Conservation (phyloP, 495 filamentous ascomycete genomes). For the Bryoglossum gracile region DNA sequence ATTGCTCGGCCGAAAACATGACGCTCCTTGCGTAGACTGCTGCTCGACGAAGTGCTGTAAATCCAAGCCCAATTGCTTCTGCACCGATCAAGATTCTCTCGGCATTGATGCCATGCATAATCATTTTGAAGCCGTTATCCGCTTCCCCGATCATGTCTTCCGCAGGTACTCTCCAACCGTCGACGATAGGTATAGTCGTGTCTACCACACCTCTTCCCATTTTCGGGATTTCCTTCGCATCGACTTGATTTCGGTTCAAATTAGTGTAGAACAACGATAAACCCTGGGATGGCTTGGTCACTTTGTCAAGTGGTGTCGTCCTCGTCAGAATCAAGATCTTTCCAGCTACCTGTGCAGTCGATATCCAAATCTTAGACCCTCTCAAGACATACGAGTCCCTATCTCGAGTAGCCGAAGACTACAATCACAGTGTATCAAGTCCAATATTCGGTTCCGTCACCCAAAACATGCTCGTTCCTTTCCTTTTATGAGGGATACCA, state of each 20-base stretch:
- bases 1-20: constrained; percentile 63
- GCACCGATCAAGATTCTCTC: constrained; percentile 68
- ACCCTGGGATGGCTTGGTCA: constrained; percentile 56
- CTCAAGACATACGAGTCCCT: constrained; percentile 50
- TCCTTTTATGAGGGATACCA: constrained; percentile 61
- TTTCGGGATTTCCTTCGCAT: constrained; percentile 62
- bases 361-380: constrained; percentile 79
- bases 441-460: constrained; percentile 63
- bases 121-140: constrained; percentile 62
- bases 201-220: constrained; percentile 71
- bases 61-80: constrained; percentile 69
- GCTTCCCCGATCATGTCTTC: constrained; percentile 65
- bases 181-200: constrained; percentile 74
- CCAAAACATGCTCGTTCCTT: constrained; percentile 64
- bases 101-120: constrained; percentile 76
- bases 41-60: constrained; percentile 57
- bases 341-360: constrained; percentile 63
- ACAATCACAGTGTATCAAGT: constrained; percentile 60
- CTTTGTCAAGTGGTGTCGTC: constrained; percentile 56
- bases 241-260: constrained; percentile 48
- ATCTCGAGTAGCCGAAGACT: constrained; percentile 45
- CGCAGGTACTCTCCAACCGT: too few relatives aligned
- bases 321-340: constrained; percentile 72
- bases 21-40: constrained; percentile 58
- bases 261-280: constrained; percentile 70